phyloP scores from a whole-genome alignment of 2,329 filamentous ascomycete genomes.

The Arthroderma uncinatum region DNA sequence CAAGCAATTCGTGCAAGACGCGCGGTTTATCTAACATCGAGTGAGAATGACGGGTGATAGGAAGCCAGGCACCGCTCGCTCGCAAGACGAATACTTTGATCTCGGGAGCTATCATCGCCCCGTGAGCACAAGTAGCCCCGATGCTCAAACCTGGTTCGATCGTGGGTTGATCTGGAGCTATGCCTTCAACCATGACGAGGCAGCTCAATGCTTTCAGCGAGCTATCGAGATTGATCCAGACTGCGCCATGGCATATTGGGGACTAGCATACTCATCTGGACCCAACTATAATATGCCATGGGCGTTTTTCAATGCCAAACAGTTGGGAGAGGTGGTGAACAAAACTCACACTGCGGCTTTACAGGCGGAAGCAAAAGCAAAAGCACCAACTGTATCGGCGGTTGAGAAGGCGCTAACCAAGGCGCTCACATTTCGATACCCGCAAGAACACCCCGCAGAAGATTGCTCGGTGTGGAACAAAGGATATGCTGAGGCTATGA shows the following conservation, averaged over 20 bases:
- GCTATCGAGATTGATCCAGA: conserved; percentile 29
- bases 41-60: neutral
- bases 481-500: conserved; percentile 53
- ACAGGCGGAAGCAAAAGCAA: conserved; percentile 35
- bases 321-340: conserved; percentile 42
- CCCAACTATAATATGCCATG: conserved; percentile 69
- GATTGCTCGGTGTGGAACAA: conserved; percentile 47
- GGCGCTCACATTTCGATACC: conserved; percentile 53
- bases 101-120: conserved; percentile 49
- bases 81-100: conserved; percentile 31
- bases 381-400: conserved; percentile 24
- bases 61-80: neutral
- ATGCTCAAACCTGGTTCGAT: conserved; percentile 57
- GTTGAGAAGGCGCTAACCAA: conserved; percentile 53
- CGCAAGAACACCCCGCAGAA: conserved; percentile 38
- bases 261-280: conserved; percentile 50
- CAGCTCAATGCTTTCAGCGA: conserved; percentile 39
- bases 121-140: conserved; percentile 42
- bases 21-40: neutral
- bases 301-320: conserved; percentile 52
- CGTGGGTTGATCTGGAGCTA: conserved; percentile 64
- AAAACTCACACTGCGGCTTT: conserved; percentile 38
- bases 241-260: conserved; percentile 39
- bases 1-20: neutral
- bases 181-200: conserved; percentile 66